Conservation (phyloP, 768 basidiomycete genomes). For the Leccinum fibrillosum region DNA sequence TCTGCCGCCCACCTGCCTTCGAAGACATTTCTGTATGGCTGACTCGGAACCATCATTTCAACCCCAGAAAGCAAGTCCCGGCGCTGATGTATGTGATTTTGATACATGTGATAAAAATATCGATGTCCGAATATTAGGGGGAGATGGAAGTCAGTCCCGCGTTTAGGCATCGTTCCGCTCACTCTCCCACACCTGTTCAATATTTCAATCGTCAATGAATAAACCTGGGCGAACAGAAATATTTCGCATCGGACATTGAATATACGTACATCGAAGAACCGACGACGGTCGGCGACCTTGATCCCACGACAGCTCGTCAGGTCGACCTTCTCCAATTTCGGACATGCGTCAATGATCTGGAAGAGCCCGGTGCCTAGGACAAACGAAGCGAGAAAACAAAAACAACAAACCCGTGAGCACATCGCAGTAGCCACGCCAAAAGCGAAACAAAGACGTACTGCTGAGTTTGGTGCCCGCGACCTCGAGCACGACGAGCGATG, state of each 20-base stretch:
- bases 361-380: constrained; percentile 52
- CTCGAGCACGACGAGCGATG: constrained; percentile 44
- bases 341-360: constrained; percentile 55
- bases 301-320: constrained; percentile 68
- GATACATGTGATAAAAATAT: neutral
- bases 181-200: constrained; percentile 24
- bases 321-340: constrained; percentile 50
- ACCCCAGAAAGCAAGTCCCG: neutral
- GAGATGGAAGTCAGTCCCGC: neutral
- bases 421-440: neutral
- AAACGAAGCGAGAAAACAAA: neutral
- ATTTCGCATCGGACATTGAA: neutral
- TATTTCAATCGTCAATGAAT: neutral
- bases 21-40: neutral
- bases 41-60: neutral
- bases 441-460: neutral
- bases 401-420: neutral
- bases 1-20: neutral
- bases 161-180: constrained; percentile 5
- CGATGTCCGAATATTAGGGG: neutral
- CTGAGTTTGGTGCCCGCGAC: constrained; percentile 59
- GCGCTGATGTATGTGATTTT: neutral
- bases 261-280: constrained; percentile 55
- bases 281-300: constrained; percentile 53
- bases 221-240: neutral